Evolutionary conservation across 2,329 filamentous ascomycete species (phyloP), one percentile per base, ranked within the genome.

Genomic region (Fusarium sp.): DNA sequence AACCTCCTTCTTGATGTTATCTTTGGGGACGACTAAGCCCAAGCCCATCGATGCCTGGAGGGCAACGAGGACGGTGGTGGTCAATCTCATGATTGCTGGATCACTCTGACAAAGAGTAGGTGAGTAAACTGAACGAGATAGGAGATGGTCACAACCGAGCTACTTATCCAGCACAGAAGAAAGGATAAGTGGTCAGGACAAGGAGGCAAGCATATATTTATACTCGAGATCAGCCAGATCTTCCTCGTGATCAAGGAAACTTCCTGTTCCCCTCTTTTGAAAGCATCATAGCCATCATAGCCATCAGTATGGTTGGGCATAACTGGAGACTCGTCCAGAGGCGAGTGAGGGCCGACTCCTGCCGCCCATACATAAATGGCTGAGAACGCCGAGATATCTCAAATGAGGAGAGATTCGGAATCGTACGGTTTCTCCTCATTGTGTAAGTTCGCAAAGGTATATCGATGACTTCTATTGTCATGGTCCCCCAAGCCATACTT

Each of bases 31-130:
- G 41, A 36, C 42, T 12, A 46, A 31, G 17, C 38, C 50, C 13
- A 68, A 7, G 13, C 49, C 57, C 20, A 52, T 52, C 64, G 50
- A 68, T 29, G 65, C 64, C 39, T 64, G 64, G n/a, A 68, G 39
- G 66, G 65, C 66, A 59, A 60, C 27, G 52, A 65, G 31, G 27
- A 47, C 31, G 18, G 45, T 57, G n/a, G 29, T 29, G 44, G 44
- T 29, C 35, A 68, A 45, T 49, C 39, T 68, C 65, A 68, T 68
- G 49, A 31, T 57, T 38, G 39, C 14, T 39, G 12, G 27, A 42
- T 68, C 54, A 39, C 47, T 55, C 42, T 39, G 20, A 11, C 31
- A 42, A n/a, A 45, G 20, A 35, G 27, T 31, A 55, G 12, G 38
- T 36, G 56, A n/a, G 31, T 20, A 41, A 52, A 22, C 39, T 27